Evolutionary conservation across 228 moss, liverwort and hornwort species (phyloP), one percentile per base, ranked within the genome.

Genomic region (Sphagnum fallax): DNA sequence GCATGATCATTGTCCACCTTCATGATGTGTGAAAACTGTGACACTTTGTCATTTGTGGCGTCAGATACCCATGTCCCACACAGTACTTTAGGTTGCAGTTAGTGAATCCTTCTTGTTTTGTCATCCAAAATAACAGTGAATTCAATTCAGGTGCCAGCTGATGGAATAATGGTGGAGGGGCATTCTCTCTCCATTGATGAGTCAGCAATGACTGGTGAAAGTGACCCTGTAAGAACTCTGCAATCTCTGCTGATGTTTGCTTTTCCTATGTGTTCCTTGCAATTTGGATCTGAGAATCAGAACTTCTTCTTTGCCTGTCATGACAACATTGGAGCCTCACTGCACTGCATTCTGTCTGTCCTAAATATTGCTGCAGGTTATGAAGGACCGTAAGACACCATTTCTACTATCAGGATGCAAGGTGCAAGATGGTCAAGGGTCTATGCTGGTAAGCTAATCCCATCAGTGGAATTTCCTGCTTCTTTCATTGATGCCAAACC

Each of bases 151-250:
- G 81, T 98, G 61, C 92, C 94, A 68, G 89, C 92, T 47, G 98
- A 98, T 75, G 98, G 98, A 32, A 71, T 98, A 53, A 51, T 92
- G 6, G 82, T 94, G 6, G 79, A 84, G 74, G 90, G 94, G 8
- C 98, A 98, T 62, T 76, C 92, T 65, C 84, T 94, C 8, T 16
- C 78, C 5, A 82, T 98, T 51, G 98, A 98, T 70, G 98, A 98
- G 63, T 92, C 98, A 14, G 92, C 90, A 61, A 94, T 98, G 98
- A 98, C 94, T 14, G 98, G 98, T 53, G 98, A 98, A 80, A 98
- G 98, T 74, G 72, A 87, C 8, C 92, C 90, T 70, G 98, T 98
- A 78, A 91, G 80, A 32, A 32, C 32, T 32, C 32, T 32, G 32
- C 32, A 32, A 32, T 32, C 32, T 32, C 32, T 32, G 32, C 32